Percentiles rank a stretch among this genome's conserved stretches.
Evolutionary conservation across 1,284 basidiomycete genomes (phyloP).

Genomic region (Boletus smithii): DNA sequence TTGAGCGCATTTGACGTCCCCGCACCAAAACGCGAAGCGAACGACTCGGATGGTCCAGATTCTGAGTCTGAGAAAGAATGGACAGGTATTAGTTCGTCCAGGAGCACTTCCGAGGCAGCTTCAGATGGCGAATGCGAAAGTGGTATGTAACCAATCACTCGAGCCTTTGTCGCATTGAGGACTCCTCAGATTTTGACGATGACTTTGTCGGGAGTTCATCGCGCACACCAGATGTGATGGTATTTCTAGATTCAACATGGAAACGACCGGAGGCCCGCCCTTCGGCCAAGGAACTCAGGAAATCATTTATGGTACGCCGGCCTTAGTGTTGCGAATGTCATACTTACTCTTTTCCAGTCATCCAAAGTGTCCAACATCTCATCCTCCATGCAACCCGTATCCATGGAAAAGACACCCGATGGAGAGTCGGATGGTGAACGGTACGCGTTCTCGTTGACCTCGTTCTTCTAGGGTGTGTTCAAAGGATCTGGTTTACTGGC

Average conservation of each 20-base stretch:
- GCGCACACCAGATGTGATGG: slow-evolving; percentile 43
- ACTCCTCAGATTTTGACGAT: slow-evolving; percentile 37
- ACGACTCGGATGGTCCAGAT: slow-evolving; percentile 12
- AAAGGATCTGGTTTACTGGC: slow-evolving; percentile 5
- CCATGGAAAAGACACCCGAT: slow-evolving; percentile 41
- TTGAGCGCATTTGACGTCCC: slow-evolving; percentile 49
- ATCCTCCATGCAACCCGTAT: slow-evolving; percentile 28
- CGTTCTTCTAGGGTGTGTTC: not conserved
- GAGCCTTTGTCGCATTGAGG: not conserved
- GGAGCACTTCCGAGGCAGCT: slow-evolving; percentile 1
- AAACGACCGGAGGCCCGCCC: slow-evolving; percentile 23
- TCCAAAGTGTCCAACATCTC: slow-evolving; percentile 64
- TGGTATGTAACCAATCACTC: slow-evolving; percentile 6
- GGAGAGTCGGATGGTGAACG: slow-evolving; percentile 45
- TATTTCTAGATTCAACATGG: slow-evolving; percentile 49
- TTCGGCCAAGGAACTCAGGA: slow-evolving; percentile 46
- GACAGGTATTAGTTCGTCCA: slow-evolving; percentile 25
- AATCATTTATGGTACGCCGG: slow-evolving; percentile 65
- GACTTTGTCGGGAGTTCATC: slow-evolving; percentile 36
- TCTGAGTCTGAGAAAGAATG: slow-evolving; percentile 35
- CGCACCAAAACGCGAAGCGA: slow-evolving; percentile 29
- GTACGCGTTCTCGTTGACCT: slow-evolving; percentile 9
- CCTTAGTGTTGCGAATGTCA: not conserved
- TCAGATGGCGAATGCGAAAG: slow-evolving; percentile 25
- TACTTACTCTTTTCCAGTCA: slow-evolving; percentile 46